Percentiles rank a stretch among this genome's conserved stretches.
Conservation (phyloP, 1,284 basidiomycete genomes). For the Puccinia hordei region DNA sequence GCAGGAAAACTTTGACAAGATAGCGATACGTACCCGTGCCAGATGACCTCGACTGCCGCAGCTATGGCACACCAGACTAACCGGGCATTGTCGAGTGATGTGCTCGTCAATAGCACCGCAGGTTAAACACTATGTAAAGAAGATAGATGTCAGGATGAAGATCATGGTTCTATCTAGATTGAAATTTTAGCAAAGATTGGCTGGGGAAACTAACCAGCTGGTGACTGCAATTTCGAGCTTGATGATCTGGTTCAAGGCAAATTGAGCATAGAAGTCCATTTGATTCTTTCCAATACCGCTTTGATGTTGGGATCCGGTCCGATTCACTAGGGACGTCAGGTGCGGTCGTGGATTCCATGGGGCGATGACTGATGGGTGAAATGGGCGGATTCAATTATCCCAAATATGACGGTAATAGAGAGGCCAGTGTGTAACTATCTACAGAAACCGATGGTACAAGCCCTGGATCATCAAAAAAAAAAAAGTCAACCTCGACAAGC, state of each 20-base stretch:
- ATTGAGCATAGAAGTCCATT: conserved; percentile 39
- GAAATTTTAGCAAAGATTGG: not conserved
- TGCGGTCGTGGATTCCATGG: not conserved
- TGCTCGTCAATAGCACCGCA: conserved; percentile 50
- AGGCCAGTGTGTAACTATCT: not conserved
- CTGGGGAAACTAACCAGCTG: conserved; percentile 13
- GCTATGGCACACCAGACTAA: conserved; percentile 31
- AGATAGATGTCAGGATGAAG: not conserved
- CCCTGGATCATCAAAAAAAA: not conserved
- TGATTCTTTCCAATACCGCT: conserved; percentile 49
- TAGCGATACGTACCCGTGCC: conserved; percentile 30
- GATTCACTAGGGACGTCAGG: conserved; percentile 1
- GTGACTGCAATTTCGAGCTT: conserved; percentile 40
- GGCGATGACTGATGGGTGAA: too few relatives aligned
- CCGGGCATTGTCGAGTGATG: conserved; percentile 39
- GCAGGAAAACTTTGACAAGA: not conserved
- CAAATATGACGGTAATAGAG: not conserved
- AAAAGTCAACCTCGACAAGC: too few relatives aligned
- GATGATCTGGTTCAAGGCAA: conserved; percentile 44
- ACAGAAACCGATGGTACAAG: not conserved
- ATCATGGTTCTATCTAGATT: not conserved
- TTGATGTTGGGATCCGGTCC: conserved; percentile 13
- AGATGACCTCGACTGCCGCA: conserved; percentile 49
- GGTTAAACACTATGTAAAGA: conserved; percentile 39
- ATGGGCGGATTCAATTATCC: too few relatives aligned